These are phyloP conservation scores for Pyrus hybrid DNA, from an alignment of 331 rosid genomes.

Conservation along the genomic window DNA sequence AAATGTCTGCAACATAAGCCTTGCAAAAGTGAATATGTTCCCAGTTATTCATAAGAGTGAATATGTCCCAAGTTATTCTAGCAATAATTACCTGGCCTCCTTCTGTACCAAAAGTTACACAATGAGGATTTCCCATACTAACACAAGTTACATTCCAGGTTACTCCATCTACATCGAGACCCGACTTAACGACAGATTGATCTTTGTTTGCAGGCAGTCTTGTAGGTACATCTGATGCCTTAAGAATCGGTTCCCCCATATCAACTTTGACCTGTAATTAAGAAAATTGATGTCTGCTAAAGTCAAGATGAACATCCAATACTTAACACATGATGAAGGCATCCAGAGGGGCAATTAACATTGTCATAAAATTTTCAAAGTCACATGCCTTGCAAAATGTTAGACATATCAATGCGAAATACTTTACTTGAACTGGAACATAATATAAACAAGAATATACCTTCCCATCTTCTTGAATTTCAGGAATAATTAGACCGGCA, in stretches of 20 bases:
- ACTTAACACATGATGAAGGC: not conserved
- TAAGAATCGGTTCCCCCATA: slow-evolving; percentile 91
- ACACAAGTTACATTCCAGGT: slow-evolving; percentile 90
- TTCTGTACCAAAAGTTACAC: slow-evolving; percentile 57
- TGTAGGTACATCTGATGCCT: slow-evolving; percentile 81
- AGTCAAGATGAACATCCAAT: slow-evolving; percentile 1
- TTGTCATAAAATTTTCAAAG: not conserved
- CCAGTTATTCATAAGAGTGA: not conserved
- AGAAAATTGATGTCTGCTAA: slow-evolving; percentile 8
- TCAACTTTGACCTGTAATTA: slow-evolving; percentile 78
- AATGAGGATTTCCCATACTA: slow-evolving; percentile 97
- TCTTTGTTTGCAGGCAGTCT: slow-evolving; percentile 50
- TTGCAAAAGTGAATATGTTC: not conserved
- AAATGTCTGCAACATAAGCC: not conserved
- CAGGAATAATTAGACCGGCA: slow-evolving; percentile 87
- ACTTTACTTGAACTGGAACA: slow-evolving; percentile 6
- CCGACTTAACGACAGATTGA: slow-evolving; percentile 54
- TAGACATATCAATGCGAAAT: not conserved
- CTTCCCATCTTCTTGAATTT: slow-evolving; percentile 68
- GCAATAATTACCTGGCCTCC: slow-evolving; percentile 46
- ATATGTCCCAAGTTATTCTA: not conserved
- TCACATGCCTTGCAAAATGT: not conserved
- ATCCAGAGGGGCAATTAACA: not conserved
- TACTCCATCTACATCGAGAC: slow-evolving; percentile 61
- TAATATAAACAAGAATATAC: slow-evolving; percentile 23